These are phyloP conservation scores for Filobasidium wieringae DNA, from an alignment of 768 basidiomycete species.

Conservation along the genomic window DNA sequence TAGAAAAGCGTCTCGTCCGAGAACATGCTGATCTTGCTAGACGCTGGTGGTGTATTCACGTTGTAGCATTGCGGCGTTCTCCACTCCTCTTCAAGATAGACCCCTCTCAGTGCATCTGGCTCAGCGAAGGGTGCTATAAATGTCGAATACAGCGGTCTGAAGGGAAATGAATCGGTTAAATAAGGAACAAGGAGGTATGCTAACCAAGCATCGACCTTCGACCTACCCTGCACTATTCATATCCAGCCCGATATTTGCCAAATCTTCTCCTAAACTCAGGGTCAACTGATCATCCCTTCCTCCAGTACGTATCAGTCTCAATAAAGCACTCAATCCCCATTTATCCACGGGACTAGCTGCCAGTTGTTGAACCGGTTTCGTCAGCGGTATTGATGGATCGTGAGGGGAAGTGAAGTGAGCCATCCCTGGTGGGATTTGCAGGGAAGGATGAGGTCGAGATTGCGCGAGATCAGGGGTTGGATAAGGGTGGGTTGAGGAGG, in stretches of 20 bases:
- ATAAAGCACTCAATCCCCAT: slow-evolving; percentile 78
- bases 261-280: slow-evolving; percentile 75
- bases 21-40: slow-evolving; percentile 47
- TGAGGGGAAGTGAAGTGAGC: not conserved
- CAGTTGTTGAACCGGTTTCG: slow-evolving; percentile 77
- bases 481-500: not conserved
- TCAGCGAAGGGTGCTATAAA: slow-evolving; percentile 97
- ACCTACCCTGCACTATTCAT: slow-evolving; percentile 71
- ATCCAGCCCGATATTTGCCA: slow-evolving; percentile 84
- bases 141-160: slow-evolving; percentile 71
- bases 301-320: slow-evolving; percentile 47
- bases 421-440: slow-evolving; percentile 3
- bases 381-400: slow-evolving; percentile 51
- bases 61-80: slow-evolving; percentile 84
- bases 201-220: not conserved
- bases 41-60: slow-evolving; percentile 69
- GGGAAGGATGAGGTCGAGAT: slow-evolving; percentile 1
- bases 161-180: not conserved
- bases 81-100: slow-evolving; percentile 80
- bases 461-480: not conserved
- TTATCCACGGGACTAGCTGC: slow-evolving; percentile 84
- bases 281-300: slow-evolving; percentile 15
- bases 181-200: not conserved
- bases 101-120: slow-evolving; percentile 57
- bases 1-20: slow-evolving; percentile 94